Percentiles rank a stretch among this genome's conserved stretches.
These are phyloP conservation scores for Combretum micranthum DNA, from an alignment of 345 rosid genomes.

Conservation along the genomic window DNA sequence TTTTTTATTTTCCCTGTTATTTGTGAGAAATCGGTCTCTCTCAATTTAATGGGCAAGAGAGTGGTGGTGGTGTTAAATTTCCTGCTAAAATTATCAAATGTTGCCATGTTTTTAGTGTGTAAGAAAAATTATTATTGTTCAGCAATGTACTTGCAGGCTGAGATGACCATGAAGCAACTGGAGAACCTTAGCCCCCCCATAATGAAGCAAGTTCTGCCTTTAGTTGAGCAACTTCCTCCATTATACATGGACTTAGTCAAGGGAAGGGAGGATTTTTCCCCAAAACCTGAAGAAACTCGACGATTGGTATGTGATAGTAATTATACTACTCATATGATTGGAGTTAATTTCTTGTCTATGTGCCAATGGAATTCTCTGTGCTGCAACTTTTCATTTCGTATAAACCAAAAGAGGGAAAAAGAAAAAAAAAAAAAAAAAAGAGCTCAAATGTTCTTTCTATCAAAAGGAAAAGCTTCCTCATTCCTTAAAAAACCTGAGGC, in stretches of 20 bases:
- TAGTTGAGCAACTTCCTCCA: constrained; percentile 95
- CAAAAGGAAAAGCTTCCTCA: too few relatives aligned
- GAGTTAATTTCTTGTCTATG: background rate
- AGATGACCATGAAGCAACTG: constrained; percentile 85
- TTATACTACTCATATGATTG: background rate
- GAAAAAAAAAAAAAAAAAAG: too few relatives aligned
- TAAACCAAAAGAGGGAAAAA: background rate
- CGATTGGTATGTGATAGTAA: constrained; percentile 65
- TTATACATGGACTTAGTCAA: constrained; percentile 87
- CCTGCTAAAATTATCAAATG: background rate
- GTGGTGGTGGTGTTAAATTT: background rate
- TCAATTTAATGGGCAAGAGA: too few relatives aligned
- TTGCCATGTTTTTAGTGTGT: background rate
- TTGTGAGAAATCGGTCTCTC: too few relatives aligned
- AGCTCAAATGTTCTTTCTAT: too few relatives aligned
- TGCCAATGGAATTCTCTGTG: background rate
- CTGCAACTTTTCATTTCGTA: background rate
- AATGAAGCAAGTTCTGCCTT: constrained; percentile 91
- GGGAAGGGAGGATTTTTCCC: constrained; percentile 92
- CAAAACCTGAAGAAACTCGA: constrained; percentile 94
- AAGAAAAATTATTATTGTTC: background rate
- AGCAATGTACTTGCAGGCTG: constrained; percentile 54
- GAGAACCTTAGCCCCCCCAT: constrained; percentile 89
- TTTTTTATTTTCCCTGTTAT: too few relatives aligned
- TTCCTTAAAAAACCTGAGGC: too few relatives aligned